Conservation (phyloP, 139 green algal genomes). For the Chloropicon primus region DNA sequence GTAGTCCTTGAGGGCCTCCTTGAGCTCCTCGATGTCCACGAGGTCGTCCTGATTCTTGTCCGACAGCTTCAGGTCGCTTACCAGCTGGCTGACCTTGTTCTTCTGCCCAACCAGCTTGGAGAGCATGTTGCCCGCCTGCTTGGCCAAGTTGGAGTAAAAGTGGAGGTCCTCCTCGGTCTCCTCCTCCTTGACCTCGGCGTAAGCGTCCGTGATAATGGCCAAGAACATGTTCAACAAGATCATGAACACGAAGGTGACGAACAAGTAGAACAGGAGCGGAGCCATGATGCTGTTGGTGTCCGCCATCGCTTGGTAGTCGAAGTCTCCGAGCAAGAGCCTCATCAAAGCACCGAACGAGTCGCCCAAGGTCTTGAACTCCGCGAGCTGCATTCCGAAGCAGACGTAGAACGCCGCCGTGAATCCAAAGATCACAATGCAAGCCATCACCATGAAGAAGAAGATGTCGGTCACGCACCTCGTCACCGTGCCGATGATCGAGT, state of each 20-base stretch:
- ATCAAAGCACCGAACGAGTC: constrained; percentile 4
- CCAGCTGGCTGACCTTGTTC: constrained; percentile 7
- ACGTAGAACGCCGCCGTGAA: constrained; percentile 22
- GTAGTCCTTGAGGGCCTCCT: constrained; percentile 7
- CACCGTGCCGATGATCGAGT: constrained; percentile 18
- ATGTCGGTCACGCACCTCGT: constrained; percentile 8
- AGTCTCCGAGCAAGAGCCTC: constrained; percentile 16
- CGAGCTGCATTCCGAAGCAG: constrained; percentile 11
- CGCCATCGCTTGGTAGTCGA: constrained; percentile 12
- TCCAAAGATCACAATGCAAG: constrained; percentile 12
- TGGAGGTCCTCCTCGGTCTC: constrained; percentile 13
- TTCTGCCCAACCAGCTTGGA: constrained; percentile 7
- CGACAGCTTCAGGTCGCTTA: constrained; percentile 5
- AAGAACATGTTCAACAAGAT: constrained; percentile 29
- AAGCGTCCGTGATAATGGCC: constrained; percentile 21
- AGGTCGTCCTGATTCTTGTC: constrained; percentile 13
- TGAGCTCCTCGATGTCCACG: constrained; percentile 14
- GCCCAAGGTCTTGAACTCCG: constrained; percentile 4
- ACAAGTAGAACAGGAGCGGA: constrained; percentile 22
- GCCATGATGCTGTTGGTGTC: constrained; percentile 18
- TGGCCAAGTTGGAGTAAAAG: constrained; percentile 13
- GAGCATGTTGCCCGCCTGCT: neutral
- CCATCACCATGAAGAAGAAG: constrained; percentile 20
- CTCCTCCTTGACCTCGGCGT: constrained; percentile 21
- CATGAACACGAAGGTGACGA: constrained; percentile 14